Evolutionary conservation across 2,329 filamentous ascomycete genomes (phyloP).

Genomic region (Colletotrichum noveboracense): DNA sequence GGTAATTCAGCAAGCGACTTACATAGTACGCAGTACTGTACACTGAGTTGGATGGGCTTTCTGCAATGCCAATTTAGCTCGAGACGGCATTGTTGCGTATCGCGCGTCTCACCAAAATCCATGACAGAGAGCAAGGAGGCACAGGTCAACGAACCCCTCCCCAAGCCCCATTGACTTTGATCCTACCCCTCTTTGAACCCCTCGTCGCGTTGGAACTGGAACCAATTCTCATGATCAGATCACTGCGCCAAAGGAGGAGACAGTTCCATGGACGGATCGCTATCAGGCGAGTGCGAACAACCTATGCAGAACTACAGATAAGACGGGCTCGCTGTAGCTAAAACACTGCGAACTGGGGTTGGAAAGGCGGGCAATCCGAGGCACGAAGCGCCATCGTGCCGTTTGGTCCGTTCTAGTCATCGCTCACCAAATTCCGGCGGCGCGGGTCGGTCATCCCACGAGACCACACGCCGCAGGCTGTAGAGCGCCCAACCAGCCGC

Average conservation of each 20-base stretch:
- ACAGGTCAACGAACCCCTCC: neutral
- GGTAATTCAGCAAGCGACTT: no score
- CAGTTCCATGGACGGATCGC: neutral
- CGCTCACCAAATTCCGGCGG: neutral
- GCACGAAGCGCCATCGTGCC: neutral
- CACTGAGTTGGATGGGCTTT: neutral
- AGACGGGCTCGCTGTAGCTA: neutral
- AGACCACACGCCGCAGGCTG: neutral
- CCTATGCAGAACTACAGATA: neutral
- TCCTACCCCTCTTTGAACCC: neutral
- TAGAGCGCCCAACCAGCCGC: neutral
- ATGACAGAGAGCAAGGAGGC: neutral
- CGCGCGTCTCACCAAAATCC: conserved; percentile 1
- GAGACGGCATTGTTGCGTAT: neutral
- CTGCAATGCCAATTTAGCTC: neutral
- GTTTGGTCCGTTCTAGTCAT: neutral
- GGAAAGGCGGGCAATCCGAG: neutral
- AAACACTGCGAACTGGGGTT: neutral
- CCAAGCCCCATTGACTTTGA: neutral
- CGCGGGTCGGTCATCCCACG: neutral
- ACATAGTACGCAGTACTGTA: neutral
- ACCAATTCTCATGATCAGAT: neutral
- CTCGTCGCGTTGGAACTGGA: neutral
- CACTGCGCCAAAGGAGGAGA: neutral
- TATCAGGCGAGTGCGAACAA: neutral